phyloP scores from a whole-genome alignment of 225 moss, liverwort and hornwort species.

The Sphagnum tenellum region DNA sequence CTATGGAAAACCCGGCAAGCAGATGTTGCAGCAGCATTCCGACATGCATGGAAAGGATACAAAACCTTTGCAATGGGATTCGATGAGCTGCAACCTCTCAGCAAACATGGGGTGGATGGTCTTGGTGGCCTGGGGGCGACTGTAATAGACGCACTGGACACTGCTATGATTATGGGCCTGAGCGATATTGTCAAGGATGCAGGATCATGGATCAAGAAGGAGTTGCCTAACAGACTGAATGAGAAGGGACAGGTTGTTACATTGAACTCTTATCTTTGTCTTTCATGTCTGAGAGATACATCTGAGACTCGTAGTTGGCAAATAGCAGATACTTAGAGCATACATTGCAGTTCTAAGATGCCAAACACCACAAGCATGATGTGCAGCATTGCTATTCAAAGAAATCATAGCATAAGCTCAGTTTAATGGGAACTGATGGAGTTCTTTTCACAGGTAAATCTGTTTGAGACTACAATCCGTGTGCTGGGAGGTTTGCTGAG shows the following conservation, averaged over 20 bases:
- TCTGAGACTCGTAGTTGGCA: no score
- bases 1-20: constrained; percentile 66
- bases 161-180: constrained; percentile 95
- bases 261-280: neutral
- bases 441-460: constrained; percentile 45
- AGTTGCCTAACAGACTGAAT: constrained; percentile 49
- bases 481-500: constrained; percentile 88
- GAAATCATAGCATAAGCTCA: no score
- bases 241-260: constrained; percentile 54
- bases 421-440: no score
- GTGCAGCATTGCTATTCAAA: no score
- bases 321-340: no score
- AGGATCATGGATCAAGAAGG: constrained; percentile 69
- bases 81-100: constrained; percentile 74
- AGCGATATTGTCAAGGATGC: constrained; percentile 75
- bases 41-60: constrained; percentile 94
- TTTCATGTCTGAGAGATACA: no score
- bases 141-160: constrained; percentile 88
- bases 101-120: constrained; percentile 54
- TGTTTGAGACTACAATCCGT: constrained; percentile 97
- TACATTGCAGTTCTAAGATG: no score
- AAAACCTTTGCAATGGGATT: constrained; percentile 62
- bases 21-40: constrained; percentile 61
- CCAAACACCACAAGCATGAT: no score
- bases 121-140: constrained; percentile 94